Percentiles rank a stretch among this genome's conserved stretches.
Evolutionary conservation across 1,139 yeast species (phyloP).

Genomic region (Protomyces arabidopsidicola): DNA sequence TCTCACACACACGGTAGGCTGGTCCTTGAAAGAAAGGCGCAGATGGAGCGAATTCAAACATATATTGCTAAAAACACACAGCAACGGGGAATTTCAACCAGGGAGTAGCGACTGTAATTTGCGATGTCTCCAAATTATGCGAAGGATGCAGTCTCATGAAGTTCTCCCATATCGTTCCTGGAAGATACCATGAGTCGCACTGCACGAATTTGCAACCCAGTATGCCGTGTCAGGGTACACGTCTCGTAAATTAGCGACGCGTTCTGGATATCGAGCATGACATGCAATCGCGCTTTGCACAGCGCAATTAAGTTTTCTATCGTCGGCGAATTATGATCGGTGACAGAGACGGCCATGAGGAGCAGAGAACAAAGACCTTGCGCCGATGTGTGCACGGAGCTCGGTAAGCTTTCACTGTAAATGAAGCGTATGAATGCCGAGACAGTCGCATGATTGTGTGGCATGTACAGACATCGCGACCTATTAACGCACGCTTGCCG

Average conservation of each 20-base stretch:
- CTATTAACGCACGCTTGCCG: not conserved
- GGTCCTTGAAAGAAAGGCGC: not conserved
- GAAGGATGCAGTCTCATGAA: too few species aligned
- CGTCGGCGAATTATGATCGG: not conserved
- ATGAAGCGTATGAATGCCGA: conserved; percentile 18
- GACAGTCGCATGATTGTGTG: conserved; percentile 22
- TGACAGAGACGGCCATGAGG: conserved; percentile 1
- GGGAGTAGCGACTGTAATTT: too few species aligned
- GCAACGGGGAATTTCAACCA: too few species aligned
- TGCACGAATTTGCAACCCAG: conserved; percentile 28
- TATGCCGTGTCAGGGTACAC: conserved; percentile 21
- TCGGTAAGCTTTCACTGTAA: conserved; percentile 24
- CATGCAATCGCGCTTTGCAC: conserved; percentile 10
- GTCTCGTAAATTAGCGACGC: conserved; percentile 26
- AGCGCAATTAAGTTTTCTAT: not conserved
- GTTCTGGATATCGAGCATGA: not conserved
- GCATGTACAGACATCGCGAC: conserved; percentile 25
- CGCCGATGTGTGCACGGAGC: not conserved
- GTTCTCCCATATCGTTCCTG: not conserved
- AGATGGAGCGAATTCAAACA: not conserved
- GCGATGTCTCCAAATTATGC: too few species aligned
- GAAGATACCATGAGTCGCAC: conserved; percentile 5
- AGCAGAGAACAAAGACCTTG: not conserved
- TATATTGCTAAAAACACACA: not conserved
- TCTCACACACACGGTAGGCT: conserved; percentile 14